A percentile compares a stretch with the other conserved stretches of the same genome.
These are phyloP conservation scores for Reticulascus tulasneorum DNA, from an alignment of 2,329 filamentous ascomycete species.

Conservation along the genomic window DNA sequence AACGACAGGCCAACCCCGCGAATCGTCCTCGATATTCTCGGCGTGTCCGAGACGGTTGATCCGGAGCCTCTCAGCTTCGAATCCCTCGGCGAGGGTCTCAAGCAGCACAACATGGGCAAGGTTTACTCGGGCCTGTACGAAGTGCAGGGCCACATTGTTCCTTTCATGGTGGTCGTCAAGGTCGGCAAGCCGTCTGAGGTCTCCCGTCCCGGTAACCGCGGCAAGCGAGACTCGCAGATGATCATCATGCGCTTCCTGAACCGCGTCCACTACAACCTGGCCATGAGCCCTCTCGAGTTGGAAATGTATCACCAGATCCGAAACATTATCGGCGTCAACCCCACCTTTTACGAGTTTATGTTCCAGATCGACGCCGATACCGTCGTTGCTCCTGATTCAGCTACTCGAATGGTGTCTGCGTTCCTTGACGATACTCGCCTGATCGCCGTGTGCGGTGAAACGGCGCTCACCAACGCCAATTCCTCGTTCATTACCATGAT, in stretches of 20 bases:
- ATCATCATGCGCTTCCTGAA: slow-evolving; percentile 98
- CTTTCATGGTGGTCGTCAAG: slow-evolving; percentile 95
- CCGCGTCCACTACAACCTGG: slow-evolving; percentile 92
- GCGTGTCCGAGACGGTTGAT: slow-evolving; percentile 88
- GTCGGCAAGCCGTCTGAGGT: slow-evolving; percentile 97
- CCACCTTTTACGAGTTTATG: slow-evolving; percentile 96
- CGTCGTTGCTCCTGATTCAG: slow-evolving; percentile 83
- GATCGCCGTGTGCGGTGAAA: slow-evolving; percentile 95
- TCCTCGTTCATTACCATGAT: slow-evolving; percentile 97
- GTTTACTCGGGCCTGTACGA: slow-evolving; percentile 97
- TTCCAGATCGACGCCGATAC: slow-evolving; percentile 97
- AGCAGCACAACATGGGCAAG: slow-evolving; percentile 99
- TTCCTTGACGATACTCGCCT: slow-evolving; percentile 89
- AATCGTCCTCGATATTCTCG: slow-evolving; percentile 95
- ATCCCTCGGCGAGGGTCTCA: slow-evolving; percentile 88
- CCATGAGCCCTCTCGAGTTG: slow-evolving; percentile 94
- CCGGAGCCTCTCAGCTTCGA: slow-evolving; percentile 96
- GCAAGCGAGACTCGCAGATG: slow-evolving; percentile 99
- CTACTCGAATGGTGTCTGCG: slow-evolving; percentile 84
- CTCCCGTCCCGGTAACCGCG: slow-evolving; percentile 90
- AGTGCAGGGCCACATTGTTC: slow-evolving; percentile 95
- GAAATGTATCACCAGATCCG: slow-evolving; percentile 99
- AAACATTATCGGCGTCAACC: slow-evolving; percentile 98
- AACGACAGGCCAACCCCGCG: slow-evolving; percentile 94
- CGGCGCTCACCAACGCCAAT: slow-evolving; percentile 87